Evolutionary conservation across 768 basidiomycete species (phyloP).

Genomic region (Hericium alpestre): DNA sequence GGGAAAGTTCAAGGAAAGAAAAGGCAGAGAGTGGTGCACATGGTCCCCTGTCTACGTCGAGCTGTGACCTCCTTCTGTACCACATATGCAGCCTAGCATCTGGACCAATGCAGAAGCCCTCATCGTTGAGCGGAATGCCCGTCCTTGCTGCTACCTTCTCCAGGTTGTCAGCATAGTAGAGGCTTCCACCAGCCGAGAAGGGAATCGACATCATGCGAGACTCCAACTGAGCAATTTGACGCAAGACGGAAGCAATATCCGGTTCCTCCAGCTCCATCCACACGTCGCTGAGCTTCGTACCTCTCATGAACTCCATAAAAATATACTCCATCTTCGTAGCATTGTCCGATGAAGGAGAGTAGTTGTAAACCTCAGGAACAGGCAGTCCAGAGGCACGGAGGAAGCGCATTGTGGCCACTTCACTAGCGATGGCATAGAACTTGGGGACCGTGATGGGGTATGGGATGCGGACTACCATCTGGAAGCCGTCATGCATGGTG

Average conservation of each 20-base stretch:
- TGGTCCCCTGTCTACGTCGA: constrained; percentile 40
- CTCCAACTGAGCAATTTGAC: constrained; percentile 38
- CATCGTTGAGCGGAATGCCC: constrained; percentile 23
- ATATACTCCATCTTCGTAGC: constrained; percentile 9
- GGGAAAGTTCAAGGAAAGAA: constrained; percentile 16
- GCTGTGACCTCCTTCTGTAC: constrained; percentile 39
- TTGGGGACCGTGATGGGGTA: constrained; percentile 19
- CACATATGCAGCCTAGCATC: constrained; percentile 35
- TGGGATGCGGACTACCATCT: constrained; percentile 21
- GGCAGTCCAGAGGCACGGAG: constrained; percentile 21
- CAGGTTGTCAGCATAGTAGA: constrained; percentile 38
- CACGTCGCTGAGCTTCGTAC: constrained; percentile 6
- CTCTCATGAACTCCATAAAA: constrained; percentile 9
- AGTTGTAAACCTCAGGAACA: constrained; percentile 19
- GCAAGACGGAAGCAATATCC: constrained; percentile 23
- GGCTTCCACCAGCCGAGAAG: constrained; percentile 42
- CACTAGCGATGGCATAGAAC: constrained; percentile 20
- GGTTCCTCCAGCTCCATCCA: constrained; percentile 10
- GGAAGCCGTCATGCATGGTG: constrained; percentile 15
- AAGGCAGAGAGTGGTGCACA: constrained; percentile 31
- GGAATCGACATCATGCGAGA: constrained; percentile 34
- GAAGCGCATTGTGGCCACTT: constrained; percentile 21
- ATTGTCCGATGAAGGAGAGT: constrained; percentile 7
- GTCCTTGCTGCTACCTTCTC: constrained; percentile 24
- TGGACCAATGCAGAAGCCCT: constrained; percentile 20